Percentiles rank a stretch among this genome's conserved stretches.
Conservation (phyloP, 78 protist species). For the Diacronema lutheri region DNA sequence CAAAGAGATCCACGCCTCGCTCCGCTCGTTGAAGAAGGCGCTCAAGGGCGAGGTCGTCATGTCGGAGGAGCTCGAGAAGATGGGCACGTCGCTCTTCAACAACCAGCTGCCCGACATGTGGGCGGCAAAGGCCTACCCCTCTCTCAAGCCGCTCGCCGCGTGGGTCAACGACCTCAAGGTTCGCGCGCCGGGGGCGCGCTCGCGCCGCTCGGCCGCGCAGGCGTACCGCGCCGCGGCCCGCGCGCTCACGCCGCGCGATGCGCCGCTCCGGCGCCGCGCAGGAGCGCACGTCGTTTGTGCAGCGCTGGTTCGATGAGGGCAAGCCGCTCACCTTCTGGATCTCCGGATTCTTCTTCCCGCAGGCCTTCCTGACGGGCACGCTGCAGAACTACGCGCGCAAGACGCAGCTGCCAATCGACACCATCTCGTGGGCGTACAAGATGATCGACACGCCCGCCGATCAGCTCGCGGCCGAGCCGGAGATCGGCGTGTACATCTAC, state of each 20-base stretch:
- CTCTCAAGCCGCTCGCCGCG: slow-evolving; percentile 70
- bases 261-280: neutral
- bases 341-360: slow-evolving; percentile 87
- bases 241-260: neutral
- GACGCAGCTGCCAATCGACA: slow-evolving; percentile 55
- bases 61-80: slow-evolving; percentile 64
- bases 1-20: slow-evolving; percentile 7
- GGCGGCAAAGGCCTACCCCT: slow-evolving; percentile 57
- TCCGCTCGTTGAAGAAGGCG: slow-evolving; percentile 53
- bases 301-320: slow-evolving; percentile 72
- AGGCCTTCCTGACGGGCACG: slow-evolving; percentile 83
- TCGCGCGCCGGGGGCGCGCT: slow-evolving; percentile 18
- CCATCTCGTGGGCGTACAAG: slow-evolving; percentile 34
- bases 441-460: neutral
- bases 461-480: neutral
- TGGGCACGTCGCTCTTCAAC: slow-evolving; percentile 49
- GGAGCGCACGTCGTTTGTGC: neutral
- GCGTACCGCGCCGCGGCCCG: no score
- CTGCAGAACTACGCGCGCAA: slow-evolving; percentile 75
- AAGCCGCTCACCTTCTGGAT: slow-evolving; percentile 66
- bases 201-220: no score
- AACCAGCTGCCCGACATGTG: slow-evolving; percentile 49
- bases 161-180: slow-evolving; percentile 66
- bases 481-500: neutral
- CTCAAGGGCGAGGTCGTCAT: slow-evolving; percentile 71